phyloP scores from a whole-genome alignment of 208 protist genomes.

The Leishmania aethiopica region DNA sequence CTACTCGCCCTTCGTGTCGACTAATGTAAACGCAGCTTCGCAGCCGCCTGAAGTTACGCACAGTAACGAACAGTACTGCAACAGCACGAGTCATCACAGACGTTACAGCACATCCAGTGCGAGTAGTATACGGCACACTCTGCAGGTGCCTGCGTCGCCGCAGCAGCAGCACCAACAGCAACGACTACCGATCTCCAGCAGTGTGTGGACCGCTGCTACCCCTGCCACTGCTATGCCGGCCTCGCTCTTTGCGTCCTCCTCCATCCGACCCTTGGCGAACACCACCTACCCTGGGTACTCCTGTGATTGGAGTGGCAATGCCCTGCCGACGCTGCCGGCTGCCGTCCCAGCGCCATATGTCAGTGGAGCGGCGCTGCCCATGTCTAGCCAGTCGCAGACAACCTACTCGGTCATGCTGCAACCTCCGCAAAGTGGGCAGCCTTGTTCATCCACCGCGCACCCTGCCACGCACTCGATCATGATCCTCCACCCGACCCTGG shows the following conservation, averaged over 20 bases:
- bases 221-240: neutral
- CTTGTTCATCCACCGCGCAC: neutral
- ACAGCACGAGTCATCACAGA: neutral
- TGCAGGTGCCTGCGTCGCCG: neutral
- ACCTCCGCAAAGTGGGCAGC: neutral
- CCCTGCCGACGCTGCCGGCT: neutral
- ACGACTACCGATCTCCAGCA: neutral
- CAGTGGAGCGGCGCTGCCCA: neutral
- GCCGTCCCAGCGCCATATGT: neutral
- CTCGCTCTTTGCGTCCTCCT: neutral
- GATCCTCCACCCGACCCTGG: neutral
- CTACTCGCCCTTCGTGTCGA: neutral
- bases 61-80: slow-evolving; percentile 3
- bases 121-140: neutral
- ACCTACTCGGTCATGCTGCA: neutral
- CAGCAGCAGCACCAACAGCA: neutral
- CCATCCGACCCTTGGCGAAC: neutral
- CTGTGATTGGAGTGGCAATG: neutral
- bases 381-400: neutral
- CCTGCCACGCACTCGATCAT: slow-evolving; percentile 9
- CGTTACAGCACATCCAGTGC: neutral
- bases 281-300: neutral
- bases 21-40: neutral
- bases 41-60: neutral
- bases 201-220: neutral